Evolutionary conservation across 2,329 filamentous ascomycete genomes (phyloP).

Genomic region (Tolypocladium cylindrosporum): DNA sequence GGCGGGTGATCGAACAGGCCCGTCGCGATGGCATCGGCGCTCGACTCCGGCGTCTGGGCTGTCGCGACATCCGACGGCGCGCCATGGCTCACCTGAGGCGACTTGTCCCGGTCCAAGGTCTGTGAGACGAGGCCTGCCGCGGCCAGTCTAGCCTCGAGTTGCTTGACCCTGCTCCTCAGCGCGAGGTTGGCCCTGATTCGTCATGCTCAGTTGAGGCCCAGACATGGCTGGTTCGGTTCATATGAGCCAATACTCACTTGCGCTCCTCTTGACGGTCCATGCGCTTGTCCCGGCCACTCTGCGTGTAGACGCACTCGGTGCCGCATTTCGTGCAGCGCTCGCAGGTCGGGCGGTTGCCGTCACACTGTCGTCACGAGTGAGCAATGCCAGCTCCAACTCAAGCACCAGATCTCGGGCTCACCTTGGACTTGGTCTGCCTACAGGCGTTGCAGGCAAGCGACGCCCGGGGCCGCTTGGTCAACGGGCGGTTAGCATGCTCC

Average conservation of each 20-base stretch:
- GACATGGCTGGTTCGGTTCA: neutral
- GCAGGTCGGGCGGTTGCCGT: slow-evolving; percentile 10
- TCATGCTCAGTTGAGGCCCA: neutral
- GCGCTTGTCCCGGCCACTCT: slow-evolving; percentile 12
- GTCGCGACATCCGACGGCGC: neutral
- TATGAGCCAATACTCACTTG: slow-evolving; percentile 3
- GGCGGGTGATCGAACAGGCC: slow-evolving; percentile 16
- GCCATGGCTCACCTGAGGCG: neutral
- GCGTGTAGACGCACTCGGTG: slow-evolving; percentile 10
- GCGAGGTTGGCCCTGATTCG: slow-evolving; percentile 6
- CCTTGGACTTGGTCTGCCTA: slow-evolving; percentile 14
- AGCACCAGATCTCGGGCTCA: neutral
- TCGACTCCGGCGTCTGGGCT: slow-evolving; percentile 10
- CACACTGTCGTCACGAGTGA: slow-evolving; percentile 6
- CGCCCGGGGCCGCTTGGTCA: slow-evolving; percentile 12
- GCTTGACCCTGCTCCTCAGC: slow-evolving; percentile 9
- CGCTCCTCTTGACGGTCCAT: slow-evolving; percentile 13
- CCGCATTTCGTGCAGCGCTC: slow-evolving; percentile 9
- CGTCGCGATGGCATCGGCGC: slow-evolving; percentile 16
- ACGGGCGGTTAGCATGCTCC: slow-evolving; percentile 7
- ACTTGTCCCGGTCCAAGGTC: neutral
- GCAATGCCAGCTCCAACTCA: no score
- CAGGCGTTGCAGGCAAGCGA: slow-evolving; percentile 12
- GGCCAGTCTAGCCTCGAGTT: slow-evolving; percentile 11
- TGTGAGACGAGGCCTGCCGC: slow-evolving; percentile 1